Evolutionary conservation across 1,284 basidiomycete genomes (phyloP).

Genomic region (Trichosporon sp.): DNA sequence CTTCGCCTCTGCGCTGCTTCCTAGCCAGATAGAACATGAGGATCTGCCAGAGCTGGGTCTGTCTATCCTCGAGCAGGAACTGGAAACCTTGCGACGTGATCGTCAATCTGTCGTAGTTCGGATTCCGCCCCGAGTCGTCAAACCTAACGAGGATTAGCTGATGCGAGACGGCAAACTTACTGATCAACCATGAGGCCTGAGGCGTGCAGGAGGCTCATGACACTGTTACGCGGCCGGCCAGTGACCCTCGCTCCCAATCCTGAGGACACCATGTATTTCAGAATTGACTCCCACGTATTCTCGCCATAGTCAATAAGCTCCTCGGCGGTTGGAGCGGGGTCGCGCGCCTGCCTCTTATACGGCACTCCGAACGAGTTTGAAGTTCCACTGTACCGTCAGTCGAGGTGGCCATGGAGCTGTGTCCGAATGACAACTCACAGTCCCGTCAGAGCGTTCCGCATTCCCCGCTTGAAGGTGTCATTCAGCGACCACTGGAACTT

Average conservation of each 20-base stretch:
- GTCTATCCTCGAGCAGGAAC: constrained; percentile 93
- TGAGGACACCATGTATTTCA: constrained; percentile 98
- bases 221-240: constrained; percentile 68
- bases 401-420: neutral
- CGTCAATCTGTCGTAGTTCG: constrained; percentile 60
- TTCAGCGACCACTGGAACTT: constrained; percentile 67
- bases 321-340: constrained; percentile 59
- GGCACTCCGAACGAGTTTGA: constrained; percentile 89
- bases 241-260: constrained; percentile 60
- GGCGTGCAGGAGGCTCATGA: constrained; percentile 77
- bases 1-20: constrained; percentile 76
- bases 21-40: constrained; percentile 73
- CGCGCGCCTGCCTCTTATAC: constrained; percentile 63
- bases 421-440: constrained; percentile 64
- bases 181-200: constrained; percentile 79
- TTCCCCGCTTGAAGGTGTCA: constrained; percentile 73
- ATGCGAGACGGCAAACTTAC: constrained; percentile 29
- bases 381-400: constrained; percentile 66
- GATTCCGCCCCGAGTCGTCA: constrained; percentile 36
- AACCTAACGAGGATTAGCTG: constrained; percentile 18
- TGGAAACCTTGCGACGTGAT: constrained; percentile 97
- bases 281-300: constrained; percentile 95
- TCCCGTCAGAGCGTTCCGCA: constrained; percentile 87
- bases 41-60: constrained; percentile 96
- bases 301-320: constrained; percentile 82